Evolutionary conservation across 352 stramenopile species (phyloP).

Genomic region (Thraustochytrium sp.): DNA sequence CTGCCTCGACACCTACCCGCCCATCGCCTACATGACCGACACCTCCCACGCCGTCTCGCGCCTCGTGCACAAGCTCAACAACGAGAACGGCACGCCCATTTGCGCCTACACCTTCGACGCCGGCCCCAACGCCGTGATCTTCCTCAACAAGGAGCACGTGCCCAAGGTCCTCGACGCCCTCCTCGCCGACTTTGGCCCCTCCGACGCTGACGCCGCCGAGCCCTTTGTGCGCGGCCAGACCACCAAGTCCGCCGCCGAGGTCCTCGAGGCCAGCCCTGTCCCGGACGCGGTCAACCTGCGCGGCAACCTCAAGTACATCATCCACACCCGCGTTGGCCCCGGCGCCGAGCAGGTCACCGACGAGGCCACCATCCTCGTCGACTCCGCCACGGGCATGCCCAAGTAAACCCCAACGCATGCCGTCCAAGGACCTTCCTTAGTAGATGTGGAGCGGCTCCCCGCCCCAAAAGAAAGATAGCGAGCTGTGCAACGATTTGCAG

Average conservation of each 20-base stretch:
- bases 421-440: too few relatives aligned
- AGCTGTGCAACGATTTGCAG: too few relatives aligned
- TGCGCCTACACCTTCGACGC: constrained; percentile 98
- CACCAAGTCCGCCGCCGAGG: not conserved
- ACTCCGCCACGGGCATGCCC: not conserved
- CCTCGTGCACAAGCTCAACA: constrained; percentile 90
- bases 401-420: too few relatives aligned
- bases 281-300: not conserved
- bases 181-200: constrained; percentile 38
- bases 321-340: constrained; percentile 31
- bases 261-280: not conserved
- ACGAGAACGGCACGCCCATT: constrained; percentile 52
- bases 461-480: too few relatives aligned
- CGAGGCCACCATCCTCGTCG: not conserved
- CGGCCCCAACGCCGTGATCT: constrained; percentile 88
- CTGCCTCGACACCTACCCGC: constrained; percentile 93
- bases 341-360: not conserved
- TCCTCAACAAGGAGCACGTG: constrained; percentile 66
- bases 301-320: constrained; percentile 41
- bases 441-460: too few relatives aligned
- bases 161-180: constrained; percentile 62
- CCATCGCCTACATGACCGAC: constrained; percentile 98
- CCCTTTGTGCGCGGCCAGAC: constrained; percentile 28
- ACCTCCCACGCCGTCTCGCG: constrained; percentile 66
- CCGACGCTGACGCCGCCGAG: not conserved